Evolutionary conservation across 1,139 yeast genomes (phyloP).

Genomic region (Pichia sp.): DNA sequence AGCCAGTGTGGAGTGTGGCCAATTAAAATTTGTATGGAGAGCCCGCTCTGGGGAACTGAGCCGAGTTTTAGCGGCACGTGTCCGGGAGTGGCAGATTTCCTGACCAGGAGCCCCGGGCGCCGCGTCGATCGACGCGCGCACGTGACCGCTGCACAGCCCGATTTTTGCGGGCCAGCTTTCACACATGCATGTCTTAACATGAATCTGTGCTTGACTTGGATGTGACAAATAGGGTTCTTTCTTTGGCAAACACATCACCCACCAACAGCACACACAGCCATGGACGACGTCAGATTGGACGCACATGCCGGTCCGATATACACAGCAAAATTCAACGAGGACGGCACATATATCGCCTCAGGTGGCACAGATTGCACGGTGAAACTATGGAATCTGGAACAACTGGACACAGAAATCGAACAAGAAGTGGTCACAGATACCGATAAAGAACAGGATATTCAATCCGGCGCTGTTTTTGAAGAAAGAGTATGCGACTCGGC

Average conservation of each 20-base stretch:
- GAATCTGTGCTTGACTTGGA: too few relatives aligned
- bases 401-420: slow-evolving; percentile 30
- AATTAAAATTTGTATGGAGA: not conserved
- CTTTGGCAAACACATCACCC: too few relatives aligned
- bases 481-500: slow-evolving; percentile 38
- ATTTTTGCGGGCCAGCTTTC: too few relatives aligned
- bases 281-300: slow-evolving; percentile 11
- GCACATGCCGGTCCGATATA: slow-evolving; percentile 48
- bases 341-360: slow-evolving; percentile 47
- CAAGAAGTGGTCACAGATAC: not conserved
- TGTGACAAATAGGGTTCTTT: too few relatives aligned
- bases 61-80: too few relatives aligned
- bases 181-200: too few relatives aligned
- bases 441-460: not conserved
- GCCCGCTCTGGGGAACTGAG: too few relatives aligned
- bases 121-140: not conserved
- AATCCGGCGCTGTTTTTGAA: slow-evolving; percentile 9
- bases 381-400: slow-evolving; percentile 41
- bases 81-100: too few relatives aligned
- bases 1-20: not conserved
- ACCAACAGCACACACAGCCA: too few relatives aligned
- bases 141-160: too few relatives aligned
- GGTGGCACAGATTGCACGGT: slow-evolving; percentile 53
- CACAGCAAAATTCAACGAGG: slow-evolving; percentile 41
- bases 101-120: too few relatives aligned